A percentile compares a stretch with the other conserved stretches of the same genome.
These are phyloP conservation scores for Geotrichum fermentans DNA, from an alignment of 1,139 yeast species.

Conservation along the genomic window DNA sequence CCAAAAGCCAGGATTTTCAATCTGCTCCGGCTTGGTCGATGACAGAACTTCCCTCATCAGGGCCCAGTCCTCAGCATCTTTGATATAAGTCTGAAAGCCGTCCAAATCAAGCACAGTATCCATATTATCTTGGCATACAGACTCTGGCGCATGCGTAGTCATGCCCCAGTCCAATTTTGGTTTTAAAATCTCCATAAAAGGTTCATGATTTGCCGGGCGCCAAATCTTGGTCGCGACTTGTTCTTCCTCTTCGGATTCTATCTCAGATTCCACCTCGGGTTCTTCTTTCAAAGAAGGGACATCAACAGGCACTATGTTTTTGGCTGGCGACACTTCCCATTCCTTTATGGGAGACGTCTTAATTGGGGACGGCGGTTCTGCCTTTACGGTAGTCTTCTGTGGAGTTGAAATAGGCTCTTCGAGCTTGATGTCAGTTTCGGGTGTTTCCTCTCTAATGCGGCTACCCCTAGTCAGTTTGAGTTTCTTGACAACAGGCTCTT, in stretches of 20 bases:
- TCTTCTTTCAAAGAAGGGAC: not conserved
- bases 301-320: not conserved
- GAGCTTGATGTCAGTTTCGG: not conserved
- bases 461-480: not conserved
- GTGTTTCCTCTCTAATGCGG: not conserved
- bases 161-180: slow-evolving; percentile 25
- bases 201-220: slow-evolving; percentile 15
- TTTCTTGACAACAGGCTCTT: slow-evolving; percentile 14
- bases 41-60: slow-evolving; percentile 48
- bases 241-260: slow-evolving; percentile 16
- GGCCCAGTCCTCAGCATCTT: slow-evolving; percentile 69
- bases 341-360: not conserved
- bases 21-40: slow-evolving; percentile 33
- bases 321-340: too few relatives aligned
- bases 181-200: not conserved
- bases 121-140: slow-evolving; percentile 49
- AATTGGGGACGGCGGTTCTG: not conserved
- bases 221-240: slow-evolving; percentile 2
- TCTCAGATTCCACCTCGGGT: slow-evolving; percentile 2
- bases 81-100: slow-evolving; percentile 50
- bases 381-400: not conserved
- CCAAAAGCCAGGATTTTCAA: slow-evolving; percentile 54
- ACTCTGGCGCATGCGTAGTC: slow-evolving; percentile 38
- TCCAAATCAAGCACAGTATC: slow-evolving; percentile 44
- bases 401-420: not conserved